Evolutionary conservation across 2,329 filamentous ascomycete genomes (phyloP).

Genomic region (Fusarium sp.): DNA sequence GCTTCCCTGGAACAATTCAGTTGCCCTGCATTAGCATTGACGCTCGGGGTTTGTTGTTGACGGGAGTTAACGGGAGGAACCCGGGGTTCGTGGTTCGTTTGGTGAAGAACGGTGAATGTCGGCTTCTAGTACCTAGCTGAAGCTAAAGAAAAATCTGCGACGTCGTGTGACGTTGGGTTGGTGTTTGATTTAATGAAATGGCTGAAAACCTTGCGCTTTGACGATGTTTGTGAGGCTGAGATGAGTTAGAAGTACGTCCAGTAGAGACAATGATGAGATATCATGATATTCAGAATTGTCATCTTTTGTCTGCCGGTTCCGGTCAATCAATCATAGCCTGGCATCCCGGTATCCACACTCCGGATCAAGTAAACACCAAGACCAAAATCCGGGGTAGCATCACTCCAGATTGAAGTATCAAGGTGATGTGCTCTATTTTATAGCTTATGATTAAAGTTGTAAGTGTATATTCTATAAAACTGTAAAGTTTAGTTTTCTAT

Average conservation of each 20-base stretch:
- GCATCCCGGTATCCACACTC: conserved; percentile 29
- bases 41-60: background rate
- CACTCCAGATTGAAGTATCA: background rate
- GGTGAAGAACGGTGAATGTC: conserved; percentile 2
- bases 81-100: conserved; percentile 2
- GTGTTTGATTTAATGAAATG: background rate
- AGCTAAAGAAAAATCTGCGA: conserved; percentile 10
- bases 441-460: no score
- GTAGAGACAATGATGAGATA: background rate
- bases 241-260: background rate
- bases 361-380: conserved; percentile 28
- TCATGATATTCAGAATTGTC: conserved; percentile 7
- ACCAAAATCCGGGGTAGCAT: conserved; percentile 26
- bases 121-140: conserved; percentile 12
- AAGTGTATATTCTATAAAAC: no score
- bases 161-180: conserved; percentile 23
- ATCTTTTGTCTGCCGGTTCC: conserved; percentile 24
- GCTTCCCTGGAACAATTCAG: background rate
- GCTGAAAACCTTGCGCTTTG: background rate
- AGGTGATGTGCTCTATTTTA: no score
- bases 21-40: conserved; percentile 12
- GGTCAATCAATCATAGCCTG: conserved; percentile 32
- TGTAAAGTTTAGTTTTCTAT: no score
- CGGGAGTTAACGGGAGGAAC: conserved; percentile 18
- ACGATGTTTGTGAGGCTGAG: background rate